Conservation (phyloP, 2,329 filamentous ascomycete species). For the Paraconiothyrium sp. region DNA sequence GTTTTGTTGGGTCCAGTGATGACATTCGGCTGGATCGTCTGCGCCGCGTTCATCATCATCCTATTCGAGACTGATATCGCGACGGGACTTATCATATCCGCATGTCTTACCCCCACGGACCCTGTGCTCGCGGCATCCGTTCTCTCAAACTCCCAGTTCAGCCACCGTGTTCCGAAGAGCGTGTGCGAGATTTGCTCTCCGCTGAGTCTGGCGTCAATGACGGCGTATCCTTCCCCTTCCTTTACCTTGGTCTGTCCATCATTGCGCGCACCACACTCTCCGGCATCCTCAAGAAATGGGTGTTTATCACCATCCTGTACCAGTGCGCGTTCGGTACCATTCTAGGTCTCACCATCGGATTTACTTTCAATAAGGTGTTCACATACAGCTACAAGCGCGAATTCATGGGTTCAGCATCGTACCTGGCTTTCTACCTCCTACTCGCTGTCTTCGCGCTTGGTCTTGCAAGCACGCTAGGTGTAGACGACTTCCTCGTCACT, state of each 20-base stretch:
- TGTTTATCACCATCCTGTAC: slow-evolving; percentile 64
- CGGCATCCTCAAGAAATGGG: slow-evolving; percentile 60
- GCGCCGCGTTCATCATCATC: slow-evolving; percentile 56
- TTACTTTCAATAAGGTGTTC: slow-evolving; percentile 58
- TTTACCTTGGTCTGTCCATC: slow-evolving; percentile 62
- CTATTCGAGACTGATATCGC: slow-evolving; percentile 58
- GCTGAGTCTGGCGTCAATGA: slow-evolving; percentile 67
- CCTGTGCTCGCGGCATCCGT: slow-evolving; percentile 65
- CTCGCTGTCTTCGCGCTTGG: slow-evolving; percentile 63
- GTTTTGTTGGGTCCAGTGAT: slow-evolving; percentile 63
- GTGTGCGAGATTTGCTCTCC: slow-evolving; percentile 61
- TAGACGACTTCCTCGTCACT: slow-evolving; percentile 66
- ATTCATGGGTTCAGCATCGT: slow-evolving; percentile 60
- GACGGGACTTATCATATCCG: slow-evolving; percentile 61
- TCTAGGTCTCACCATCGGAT: slow-evolving; percentile 60
- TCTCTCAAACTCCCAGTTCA: slow-evolving; percentile 63
- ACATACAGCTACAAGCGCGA: slow-evolving; percentile 56
- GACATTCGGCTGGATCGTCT: slow-evolving; percentile 60
- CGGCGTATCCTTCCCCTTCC: slow-evolving; percentile 64
- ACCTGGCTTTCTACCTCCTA: slow-evolving; percentile 66
- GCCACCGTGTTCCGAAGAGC: slow-evolving; percentile 59
- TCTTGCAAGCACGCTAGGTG: slow-evolving; percentile 61
- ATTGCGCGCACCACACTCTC: slow-evolving; percentile 51
- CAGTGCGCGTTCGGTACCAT: slow-evolving; percentile 61
- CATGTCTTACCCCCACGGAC: slow-evolving; percentile 66